Evolutionary conservation across 306 rosid genomes (phyloP), one percentile per base, ranked within the genome.

Genomic region (Castanopsis chinensis): DNA sequence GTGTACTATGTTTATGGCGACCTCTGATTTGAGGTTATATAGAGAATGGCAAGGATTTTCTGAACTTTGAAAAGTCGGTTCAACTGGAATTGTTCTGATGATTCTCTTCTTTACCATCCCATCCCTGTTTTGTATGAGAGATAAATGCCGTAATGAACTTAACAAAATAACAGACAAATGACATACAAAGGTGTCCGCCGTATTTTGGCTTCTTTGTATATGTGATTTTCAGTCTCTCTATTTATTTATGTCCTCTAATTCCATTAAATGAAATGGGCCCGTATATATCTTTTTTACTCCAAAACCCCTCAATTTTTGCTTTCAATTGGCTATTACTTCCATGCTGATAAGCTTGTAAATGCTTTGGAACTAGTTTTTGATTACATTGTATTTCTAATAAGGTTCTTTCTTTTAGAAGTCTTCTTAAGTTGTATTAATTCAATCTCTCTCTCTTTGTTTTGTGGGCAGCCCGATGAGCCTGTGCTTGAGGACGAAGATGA

Each of bases 401-500:
- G 14, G 0, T 32, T 4, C 18, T 35, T 67, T 51, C 58, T 13
- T 5, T 51, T 21, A 6, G 4, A 20, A 12, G n/a, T 6, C 25
- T 71, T 0, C 28, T 41, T 41, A 63, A 68, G 71, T 1, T 49
- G 23, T 65, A 30, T 23, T 74, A 49, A 33, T 32, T 56, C 21
- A 69, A 5, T 28, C 53, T 19, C 23, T 75, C 1, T 32, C 4
- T 73, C 69, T 69, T 28, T 41, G 0, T 37, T 37, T 45, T 58
- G 45, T 54, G 74, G 84, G 71, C 7, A 92, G 98, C 75, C 86
- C 20, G 98, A 94, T 80, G 91, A 91, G 70, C 97, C 97, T 21
- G 77, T 90, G 32, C 87, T 92, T 25, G 97, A 94, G 75, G 97
- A 92, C 12, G 97, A 92, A 1, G 94, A 91, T 0, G 97, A 89